A percentile compares a stretch with the other conserved stretches of the same genome.
phyloP scores from a whole-genome alignment of 371 early-diverging fungal species.

The Coemansia sp. region DNA sequence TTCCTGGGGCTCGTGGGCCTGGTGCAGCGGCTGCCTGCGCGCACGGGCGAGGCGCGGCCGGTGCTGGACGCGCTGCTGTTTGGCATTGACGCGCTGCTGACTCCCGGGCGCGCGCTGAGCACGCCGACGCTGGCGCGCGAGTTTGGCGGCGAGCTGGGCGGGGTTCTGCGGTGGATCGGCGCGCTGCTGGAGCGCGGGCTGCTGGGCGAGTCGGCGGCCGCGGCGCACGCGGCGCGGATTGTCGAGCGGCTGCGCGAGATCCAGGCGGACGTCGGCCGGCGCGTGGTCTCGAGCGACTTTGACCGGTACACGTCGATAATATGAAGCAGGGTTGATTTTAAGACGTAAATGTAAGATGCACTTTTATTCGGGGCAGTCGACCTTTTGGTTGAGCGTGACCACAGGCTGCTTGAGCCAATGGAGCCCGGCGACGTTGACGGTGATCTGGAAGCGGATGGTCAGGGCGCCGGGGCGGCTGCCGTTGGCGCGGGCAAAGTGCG shows the following conservation, averaged over 20 bases:
- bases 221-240: conserved; percentile 33
- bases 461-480: conserved; percentile 22
- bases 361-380: conserved; percentile 41
- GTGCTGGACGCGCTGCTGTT: conserved; percentile 42
- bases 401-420: conserved; percentile 41
- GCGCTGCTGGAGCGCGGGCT: conserved; percentile 10
- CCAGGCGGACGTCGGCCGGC: conserved; percentile 23
- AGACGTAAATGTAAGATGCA: neutral
- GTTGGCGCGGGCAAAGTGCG: neutral
- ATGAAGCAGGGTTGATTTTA: conserved; percentile 16
- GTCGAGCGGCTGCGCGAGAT: conserved; percentile 32
- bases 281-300: conserved; percentile 10
- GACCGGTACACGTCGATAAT: conserved; percentile 20
- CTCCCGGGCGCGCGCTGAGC: conserved; percentile 33
- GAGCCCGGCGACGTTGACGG: conserved; percentile 29
- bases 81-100: conserved; percentile 39
- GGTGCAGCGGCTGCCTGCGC: conserved; percentile 13
- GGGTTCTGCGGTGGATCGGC: conserved; percentile 28
- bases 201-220: conserved; percentile 5
- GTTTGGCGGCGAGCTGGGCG: conserved; percentile 35
- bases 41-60: conserved; percentile 23
- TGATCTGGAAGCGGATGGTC: conserved; percentile 42
- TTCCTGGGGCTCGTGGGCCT: conserved; percentile 34
- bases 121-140: conserved; percentile 37
- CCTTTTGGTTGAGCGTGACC: conserved; percentile 42